phyloP scores from a whole-genome alignment of 2,329 filamentous ascomycete genomes.

The Sporothrix euskadiensis region DNA sequence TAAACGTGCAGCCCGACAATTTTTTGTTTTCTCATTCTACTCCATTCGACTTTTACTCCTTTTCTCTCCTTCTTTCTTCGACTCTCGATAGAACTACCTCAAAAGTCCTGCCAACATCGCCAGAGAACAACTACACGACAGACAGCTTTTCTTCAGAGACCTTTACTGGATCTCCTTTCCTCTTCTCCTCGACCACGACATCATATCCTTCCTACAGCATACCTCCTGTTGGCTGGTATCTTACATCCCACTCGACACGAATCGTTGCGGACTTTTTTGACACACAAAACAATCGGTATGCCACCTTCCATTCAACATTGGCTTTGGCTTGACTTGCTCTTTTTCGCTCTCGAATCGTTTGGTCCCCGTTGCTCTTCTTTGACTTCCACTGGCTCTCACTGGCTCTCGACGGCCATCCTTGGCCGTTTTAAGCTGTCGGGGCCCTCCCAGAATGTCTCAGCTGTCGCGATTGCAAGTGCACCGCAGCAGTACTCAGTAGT shows the following conservation, averaged over 20 bases:
- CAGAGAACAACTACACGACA: neutral
- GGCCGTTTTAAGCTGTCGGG: neutral
- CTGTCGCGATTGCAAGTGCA: slow-evolving; percentile 15
- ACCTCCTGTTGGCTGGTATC: neutral
- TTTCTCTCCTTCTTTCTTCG: neutral
- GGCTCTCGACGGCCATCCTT: neutral
- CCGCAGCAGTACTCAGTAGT: neutral
- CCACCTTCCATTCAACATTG: neutral
- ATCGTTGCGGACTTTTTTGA: neutral
- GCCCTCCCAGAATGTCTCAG: neutral
- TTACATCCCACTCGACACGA: neutral
- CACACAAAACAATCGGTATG: neutral
- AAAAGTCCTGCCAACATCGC: neutral
- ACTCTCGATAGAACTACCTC: neutral
- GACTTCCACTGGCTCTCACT: too few relatives aligned
- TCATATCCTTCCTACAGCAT: neutral
- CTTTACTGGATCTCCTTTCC: neutral
- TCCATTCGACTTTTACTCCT: neutral
- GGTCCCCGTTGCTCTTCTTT: neutral
- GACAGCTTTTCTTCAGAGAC: neutral
- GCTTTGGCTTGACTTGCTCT: too few relatives aligned
- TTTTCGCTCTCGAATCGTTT: neutral
- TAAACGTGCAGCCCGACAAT: neutral
- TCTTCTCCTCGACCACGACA: neutral
- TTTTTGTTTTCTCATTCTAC: slow-evolving; percentile 5